phyloP scores from a whole-genome alignment of 139 green algal genomes.

The Pseudopediastrum boryanum region DNA sequence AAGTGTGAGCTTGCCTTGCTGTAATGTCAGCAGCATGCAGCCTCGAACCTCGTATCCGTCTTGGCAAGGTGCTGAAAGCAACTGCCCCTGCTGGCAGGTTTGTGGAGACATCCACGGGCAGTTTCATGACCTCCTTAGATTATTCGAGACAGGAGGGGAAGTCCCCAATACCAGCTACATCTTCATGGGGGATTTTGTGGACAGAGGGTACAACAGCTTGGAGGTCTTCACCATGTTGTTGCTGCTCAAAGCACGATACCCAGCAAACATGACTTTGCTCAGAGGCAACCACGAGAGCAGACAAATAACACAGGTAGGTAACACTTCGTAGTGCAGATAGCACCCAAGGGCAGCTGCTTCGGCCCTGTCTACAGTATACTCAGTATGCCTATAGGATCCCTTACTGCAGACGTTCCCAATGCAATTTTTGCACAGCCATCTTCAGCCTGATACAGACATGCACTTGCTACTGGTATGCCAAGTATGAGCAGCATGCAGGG shows the following conservation, averaged over 20 bases:
- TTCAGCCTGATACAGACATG: no score
- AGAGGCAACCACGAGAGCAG: constrained; percentile 97
- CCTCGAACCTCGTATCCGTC: background rate
- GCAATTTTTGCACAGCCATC: no score
- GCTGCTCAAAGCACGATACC: constrained; percentile 94
- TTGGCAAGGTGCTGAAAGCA: no score
- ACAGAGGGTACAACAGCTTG: constrained; percentile 98
- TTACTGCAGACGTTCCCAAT: no score
- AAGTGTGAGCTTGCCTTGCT: constrained; percentile 14
- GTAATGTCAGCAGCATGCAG: background rate
- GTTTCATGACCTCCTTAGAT: constrained; percentile 98
- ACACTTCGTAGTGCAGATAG: background rate
- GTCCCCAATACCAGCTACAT: constrained; percentile 98
- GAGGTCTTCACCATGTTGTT: constrained; percentile 99
- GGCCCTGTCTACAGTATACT: no score
- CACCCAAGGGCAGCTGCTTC: background rate
- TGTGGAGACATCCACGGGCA: constrained; percentile 99
- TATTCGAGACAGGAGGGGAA: constrained; percentile 96
- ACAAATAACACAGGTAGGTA: constrained; percentile 97
- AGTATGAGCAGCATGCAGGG: no score
- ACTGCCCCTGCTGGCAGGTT: constrained; percentile 63
- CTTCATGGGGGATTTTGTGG: constrained; percentile 99
- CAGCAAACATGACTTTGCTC: constrained; percentile 96
- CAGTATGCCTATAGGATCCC: no score
- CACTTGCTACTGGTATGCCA: no score